Base-by-base conservation (phyloP, 257 asterid genomes). In the Verbascum thapsus region DNA sequence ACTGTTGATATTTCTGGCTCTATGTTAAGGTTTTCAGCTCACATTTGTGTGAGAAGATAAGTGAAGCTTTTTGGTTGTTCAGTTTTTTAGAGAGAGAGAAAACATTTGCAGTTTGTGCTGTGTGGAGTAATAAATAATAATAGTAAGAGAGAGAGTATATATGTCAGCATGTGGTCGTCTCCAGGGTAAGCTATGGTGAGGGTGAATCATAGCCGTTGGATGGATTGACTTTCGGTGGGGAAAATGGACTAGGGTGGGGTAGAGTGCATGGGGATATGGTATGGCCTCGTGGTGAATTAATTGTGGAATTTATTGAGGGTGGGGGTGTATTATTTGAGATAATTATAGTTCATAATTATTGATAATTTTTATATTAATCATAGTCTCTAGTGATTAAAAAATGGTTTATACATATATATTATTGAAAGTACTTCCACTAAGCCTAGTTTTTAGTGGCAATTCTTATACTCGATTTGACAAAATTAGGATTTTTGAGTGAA, bases 181-280 rank as follows among this genome's bases (percentile, higher is more conserved):
- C 8, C 50, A 64, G 2, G 26, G 35, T 52, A 13, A 11, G 34
- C 44, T 47, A 20, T 38, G 8, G 56, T 18, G 47, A 16, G 18
- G 58, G 20, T 4, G 11, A 58, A 41, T 41, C 11, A 5, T 41
- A 23, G 52, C 22, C 64, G 48, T 56, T 16, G 5, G 22, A 48
- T 8, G 2, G 17, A 13, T 0, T 48, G 26, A 18, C 53, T 48
- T 48, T 0, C 18, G 51, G 22, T 20, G 11, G 54, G n/a, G n/a
- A n/a, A n/a, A n/a, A 4, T n/a, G 39, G 48, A 17, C 22, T 40
- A 39, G 20, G 26, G 59, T 63, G 71, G 44, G 63, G 71, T 35
- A 53, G 50, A 10, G 58, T 57, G 50, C 44, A 59, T 51, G 22
- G 62, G 17, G 32, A 23, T 8, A 47, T 20, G 48, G 40, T 23